Percentiles rank a stretch among this genome's conserved stretches.
Conservation (phyloP, 208 protist species). For the Angomonas deanei region DNA sequence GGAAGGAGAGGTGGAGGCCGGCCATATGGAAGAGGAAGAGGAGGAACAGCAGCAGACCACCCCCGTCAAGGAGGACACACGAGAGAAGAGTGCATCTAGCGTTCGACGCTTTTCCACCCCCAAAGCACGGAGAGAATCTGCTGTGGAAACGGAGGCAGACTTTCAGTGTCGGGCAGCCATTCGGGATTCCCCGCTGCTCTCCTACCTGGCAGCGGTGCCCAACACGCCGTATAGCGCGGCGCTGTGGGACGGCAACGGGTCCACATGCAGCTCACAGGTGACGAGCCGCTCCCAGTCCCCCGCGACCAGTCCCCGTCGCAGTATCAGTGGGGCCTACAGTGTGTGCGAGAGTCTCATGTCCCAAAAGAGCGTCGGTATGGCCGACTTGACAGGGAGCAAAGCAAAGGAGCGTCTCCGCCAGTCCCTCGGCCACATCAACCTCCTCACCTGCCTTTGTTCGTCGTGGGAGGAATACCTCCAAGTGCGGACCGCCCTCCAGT, state of each 20-base stretch:
- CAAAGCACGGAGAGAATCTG: background rate
- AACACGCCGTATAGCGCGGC: constrained; percentile 1
- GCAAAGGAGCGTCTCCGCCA: background rate
- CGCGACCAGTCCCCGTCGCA: constrained; percentile 3
- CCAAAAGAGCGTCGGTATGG: background rate
- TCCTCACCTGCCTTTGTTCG: constrained; percentile 1
- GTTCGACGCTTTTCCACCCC: too few relatives aligned
- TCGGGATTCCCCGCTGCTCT: constrained; percentile 2
- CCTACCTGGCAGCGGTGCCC: background rate
- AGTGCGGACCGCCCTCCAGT: background rate
- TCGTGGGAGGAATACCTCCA: constrained; percentile 4
- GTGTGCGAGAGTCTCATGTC: background rate
- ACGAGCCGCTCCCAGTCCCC: background rate
- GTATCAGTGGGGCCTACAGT: background rate
- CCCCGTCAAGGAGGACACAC: background rate
- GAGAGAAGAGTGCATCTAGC: background rate
- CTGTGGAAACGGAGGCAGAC: constrained; percentile 1
- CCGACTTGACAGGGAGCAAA: background rate
- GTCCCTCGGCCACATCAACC: background rate
- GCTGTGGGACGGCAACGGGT: constrained; percentile 2
- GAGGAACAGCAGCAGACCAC: background rate
- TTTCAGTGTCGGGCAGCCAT: constrained; percentile 6
- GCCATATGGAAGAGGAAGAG: background rate
- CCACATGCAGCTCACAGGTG: background rate
- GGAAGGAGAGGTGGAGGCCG: background rate